Percentiles rank a stretch among this genome's conserved stretches.
Evolutionary conservation across 228 moss, liverwort and hornwort genomes (phyloP).

Genomic region (Sphagnum fallax): DNA sequence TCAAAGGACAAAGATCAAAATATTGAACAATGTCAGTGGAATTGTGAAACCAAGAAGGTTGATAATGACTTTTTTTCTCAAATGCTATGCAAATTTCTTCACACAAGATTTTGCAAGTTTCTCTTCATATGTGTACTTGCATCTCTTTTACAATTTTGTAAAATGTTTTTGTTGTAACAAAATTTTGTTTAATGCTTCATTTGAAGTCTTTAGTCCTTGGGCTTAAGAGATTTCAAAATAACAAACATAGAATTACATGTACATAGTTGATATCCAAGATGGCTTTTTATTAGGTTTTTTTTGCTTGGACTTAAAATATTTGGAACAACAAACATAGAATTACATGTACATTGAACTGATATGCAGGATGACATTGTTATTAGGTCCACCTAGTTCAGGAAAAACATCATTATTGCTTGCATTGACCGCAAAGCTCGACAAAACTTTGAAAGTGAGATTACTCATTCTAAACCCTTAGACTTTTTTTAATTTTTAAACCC

Average conservation of each 20-base stretch:
- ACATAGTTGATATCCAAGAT: no score
- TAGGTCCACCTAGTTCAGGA: conserved; percentile 36
- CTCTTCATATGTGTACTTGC: neutral
- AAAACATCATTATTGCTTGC: conserved; percentile 31
- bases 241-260: no score
- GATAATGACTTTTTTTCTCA: neutral
- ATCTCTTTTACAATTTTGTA: neutral
- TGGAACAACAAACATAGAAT: neutral
- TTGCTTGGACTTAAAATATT: neutral
- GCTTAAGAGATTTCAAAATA: neutral
- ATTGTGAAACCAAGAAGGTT: conserved; percentile 36
- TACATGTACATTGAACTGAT: neutral
- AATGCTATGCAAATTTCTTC: neutral
- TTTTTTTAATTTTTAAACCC: neutral
- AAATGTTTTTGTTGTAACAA: neutral
- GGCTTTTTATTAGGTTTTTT: neutral
- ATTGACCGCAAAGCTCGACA: conserved; percentile 32
- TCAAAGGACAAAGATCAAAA: conserved; percentile 21
- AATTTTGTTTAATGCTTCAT: neutral
- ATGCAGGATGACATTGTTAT: conserved; percentile 34
- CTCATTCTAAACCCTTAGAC: neutral
- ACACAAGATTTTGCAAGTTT: neutral
- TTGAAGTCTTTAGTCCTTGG: neutral
- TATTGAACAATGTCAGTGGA: conserved; percentile 29
- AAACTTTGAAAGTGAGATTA: conserved; percentile 27